Evolutionary conservation across 768 basidiomycete species (phyloP).

Genomic region (Kwoniella shandongensis): DNA sequence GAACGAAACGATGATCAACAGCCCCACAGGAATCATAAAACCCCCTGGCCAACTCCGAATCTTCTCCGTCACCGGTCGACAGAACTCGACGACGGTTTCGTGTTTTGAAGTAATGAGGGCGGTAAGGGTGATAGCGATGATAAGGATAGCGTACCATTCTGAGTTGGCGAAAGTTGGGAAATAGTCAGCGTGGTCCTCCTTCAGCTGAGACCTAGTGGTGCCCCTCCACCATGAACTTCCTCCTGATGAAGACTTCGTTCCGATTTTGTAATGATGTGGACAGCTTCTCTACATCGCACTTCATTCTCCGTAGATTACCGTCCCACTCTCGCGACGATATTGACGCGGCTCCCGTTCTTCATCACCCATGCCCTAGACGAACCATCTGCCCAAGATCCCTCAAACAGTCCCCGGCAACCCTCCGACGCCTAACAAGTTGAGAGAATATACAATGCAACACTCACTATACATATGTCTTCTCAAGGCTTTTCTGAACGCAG

Average conservation of each 20-base stretch:
- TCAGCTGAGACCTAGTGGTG: not conserved
- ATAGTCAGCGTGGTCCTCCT: not conserved
- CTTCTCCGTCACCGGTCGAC: conserved; percentile 29
- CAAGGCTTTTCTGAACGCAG: conserved; percentile 21
- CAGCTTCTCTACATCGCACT: no score
- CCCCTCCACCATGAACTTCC: no score
- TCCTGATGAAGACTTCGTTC: no score
- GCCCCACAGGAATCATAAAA: conserved; percentile 38
- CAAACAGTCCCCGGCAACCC: no score
- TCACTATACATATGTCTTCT: conserved; percentile 39
- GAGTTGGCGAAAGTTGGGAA: not conserved
- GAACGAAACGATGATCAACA: conserved; percentile 44
- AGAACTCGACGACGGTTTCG: conserved; percentile 39
- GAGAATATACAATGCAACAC: conserved; percentile 1
- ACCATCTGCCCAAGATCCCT: no score
- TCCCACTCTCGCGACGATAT: no score
- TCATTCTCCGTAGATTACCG: no score
- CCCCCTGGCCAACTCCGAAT: conserved; percentile 47
- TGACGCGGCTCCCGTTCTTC: no score
- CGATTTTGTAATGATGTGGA: no score
- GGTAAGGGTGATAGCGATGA: conserved; percentile 36
- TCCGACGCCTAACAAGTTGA: no score
- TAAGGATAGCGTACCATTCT: conserved; percentile 48
- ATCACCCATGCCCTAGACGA: no score
- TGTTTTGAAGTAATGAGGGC: conserved; percentile 43